A percentile compares a stretch with the other conserved stretches of the same genome.
Evolutionary conservation across 169 alveolate species (phyloP).

Genomic region (Amoebophrya sp.): DNA sequence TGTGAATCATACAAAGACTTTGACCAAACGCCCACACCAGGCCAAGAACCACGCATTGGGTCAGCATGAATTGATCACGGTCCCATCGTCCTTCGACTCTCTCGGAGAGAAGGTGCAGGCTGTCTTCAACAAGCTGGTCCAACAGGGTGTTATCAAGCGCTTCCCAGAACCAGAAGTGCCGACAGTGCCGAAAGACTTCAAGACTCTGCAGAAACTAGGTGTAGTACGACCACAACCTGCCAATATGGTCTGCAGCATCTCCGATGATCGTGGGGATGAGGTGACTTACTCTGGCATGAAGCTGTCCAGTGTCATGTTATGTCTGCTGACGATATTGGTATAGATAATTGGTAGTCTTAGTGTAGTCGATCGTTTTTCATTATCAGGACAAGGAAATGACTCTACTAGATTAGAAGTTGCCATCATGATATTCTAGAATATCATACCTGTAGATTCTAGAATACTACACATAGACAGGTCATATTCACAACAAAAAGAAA

Average conservation of each 20-base stretch:
- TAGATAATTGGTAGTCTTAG: no score
- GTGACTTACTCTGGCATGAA: neutral
- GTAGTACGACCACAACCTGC: slow-evolving; percentile 49
- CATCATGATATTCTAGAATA: no score
- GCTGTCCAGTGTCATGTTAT: neutral
- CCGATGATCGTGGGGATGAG: slow-evolving; percentile 49
- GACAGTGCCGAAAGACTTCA: slow-evolving; percentile 51
- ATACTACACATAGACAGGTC: no score
- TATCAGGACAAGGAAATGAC: no score
- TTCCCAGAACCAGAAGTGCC: neutral
- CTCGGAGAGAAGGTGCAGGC: slow-evolving; percentile 44
- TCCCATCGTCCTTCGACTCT: slow-evolving; percentile 51
- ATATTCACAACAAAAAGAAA: no score
- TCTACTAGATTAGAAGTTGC: no score
- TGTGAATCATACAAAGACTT: no score
- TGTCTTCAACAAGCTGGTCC: neutral
- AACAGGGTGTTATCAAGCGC: neutral
- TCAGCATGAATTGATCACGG: no score
- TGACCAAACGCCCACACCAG: no score
- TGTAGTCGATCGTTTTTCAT: no score
- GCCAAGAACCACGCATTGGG: no score
- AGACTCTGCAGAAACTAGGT: slow-evolving; percentile 48
- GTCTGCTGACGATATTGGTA: neutral
- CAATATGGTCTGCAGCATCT: slow-evolving; percentile 43
- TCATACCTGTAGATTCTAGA: no score